Evolutionary conservation across 139 green algal genomes (phyloP), one percentile per base, ranked within the genome.

Genomic region (Astrephomene gubernaculifera): DNA sequence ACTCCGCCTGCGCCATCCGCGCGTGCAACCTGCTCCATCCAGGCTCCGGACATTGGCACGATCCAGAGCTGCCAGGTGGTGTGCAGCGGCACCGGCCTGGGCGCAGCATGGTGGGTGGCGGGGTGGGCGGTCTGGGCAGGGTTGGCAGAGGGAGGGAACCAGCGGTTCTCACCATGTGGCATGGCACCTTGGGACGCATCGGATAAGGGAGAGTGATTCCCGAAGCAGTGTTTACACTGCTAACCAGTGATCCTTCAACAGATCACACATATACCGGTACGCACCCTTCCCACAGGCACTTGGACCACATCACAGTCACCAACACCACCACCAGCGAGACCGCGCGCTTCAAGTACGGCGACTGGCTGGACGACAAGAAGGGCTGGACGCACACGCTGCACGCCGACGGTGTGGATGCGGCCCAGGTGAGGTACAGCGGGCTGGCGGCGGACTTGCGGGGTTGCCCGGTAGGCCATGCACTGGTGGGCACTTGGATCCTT

Each of bases 81-180:
- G 45, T 91, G 87, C 64, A 87, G 92, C 33, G 89, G 91, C n/a
- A 87, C 33, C 21, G 91, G 91, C 33, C 49, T 94, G 53, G 90
- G 88, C 60, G 85, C 91, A 45, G 90, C 87, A 1, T 94, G 91
- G n/a, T n/a, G n/a, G n/a, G n/a, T n/a, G n/a, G n/a, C n/a, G n/a
- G n/a, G n/a, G n/a, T n/a, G n/a, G n/a, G n/a, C n/a, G n/a, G n/a
- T n/a, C n/a, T n/a, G n/a, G n/a, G n/a, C n/a, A n/a, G n/a, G n/a
- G n/a, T n/a, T n/a, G n/a, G n/a, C n/a, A n/a, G n/a, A n/a, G n/a
- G n/a, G n/a, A n/a, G n/a, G n/a, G n/a, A n/a, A n/a, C n/a, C n/a
- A n/a, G n/a, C n/a, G n/a, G n/a, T n/a, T n/a, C n/a, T n/a, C n/a
- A n/a, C n/a, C n/a, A n/a, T n/a, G n/a, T n/a, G n/a, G n/a, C n/a